phyloP scores from a whole-genome alignment of 257 asterid species.

The Coffea canephora region DNA sequence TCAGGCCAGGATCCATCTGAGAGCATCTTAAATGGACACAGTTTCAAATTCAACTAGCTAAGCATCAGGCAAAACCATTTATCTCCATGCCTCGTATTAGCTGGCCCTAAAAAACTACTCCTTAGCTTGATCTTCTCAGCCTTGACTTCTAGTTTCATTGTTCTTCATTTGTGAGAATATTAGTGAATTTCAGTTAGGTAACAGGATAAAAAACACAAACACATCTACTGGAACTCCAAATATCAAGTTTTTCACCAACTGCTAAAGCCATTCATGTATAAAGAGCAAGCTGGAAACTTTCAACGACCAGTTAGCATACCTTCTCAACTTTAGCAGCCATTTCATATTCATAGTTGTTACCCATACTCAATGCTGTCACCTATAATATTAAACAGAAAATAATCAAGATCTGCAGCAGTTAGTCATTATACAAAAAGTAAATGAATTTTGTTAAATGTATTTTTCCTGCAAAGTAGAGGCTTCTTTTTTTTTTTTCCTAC shows the following conservation, averaged over 20 bases:
- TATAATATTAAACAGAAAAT: conserved; percentile 34
- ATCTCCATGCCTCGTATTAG: background rate
- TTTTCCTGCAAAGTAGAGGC: no score
- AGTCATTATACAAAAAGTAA: background rate
- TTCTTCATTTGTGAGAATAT: background rate
- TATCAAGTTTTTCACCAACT: background rate
- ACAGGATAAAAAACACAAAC: conserved; percentile 14
- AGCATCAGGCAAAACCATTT: background rate
- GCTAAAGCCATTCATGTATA: conserved; percentile 11
- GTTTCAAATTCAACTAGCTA: background rate
- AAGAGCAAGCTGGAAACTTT: conserved; percentile 10
- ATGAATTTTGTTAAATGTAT: background rate
- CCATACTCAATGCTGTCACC: conserved; percentile 87
- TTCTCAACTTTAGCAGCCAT: conserved; percentile 93
- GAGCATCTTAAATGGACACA: background rate
- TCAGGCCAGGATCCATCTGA: background rate
- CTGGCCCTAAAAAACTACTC: background rate
- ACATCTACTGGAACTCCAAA: background rate
- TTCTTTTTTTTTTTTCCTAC: background rate
- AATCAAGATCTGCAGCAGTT: conserved; percentile 1
- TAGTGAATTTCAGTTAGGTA: background rate
- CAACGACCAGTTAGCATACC: conserved; percentile 28
- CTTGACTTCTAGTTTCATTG: background rate
- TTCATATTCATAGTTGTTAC: conserved; percentile 72
- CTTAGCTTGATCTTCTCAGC: background rate